Percentiles rank a stretch among this genome's conserved stretches.
Evolutionary conservation across 768 basidiomycete genomes (phyloP).

Genomic region (Mycena indigotica): DNA sequence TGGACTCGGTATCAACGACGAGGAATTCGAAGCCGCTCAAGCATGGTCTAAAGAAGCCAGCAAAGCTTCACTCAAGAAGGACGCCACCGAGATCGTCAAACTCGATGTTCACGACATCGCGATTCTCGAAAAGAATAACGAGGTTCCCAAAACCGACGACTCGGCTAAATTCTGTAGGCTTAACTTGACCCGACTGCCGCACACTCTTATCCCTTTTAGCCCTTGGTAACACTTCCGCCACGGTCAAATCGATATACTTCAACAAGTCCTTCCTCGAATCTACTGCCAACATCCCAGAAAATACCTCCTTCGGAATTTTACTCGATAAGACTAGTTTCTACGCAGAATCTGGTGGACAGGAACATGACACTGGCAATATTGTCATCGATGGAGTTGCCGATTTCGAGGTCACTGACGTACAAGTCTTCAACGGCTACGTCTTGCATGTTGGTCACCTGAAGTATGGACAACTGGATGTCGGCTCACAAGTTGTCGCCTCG

Average conservation of each 20-base stretch:
- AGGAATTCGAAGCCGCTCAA: slow-evolving; percentile 88
- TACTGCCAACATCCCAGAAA: slow-evolving; percentile 66
- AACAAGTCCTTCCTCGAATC: slow-evolving; percentile 73
- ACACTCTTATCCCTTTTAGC: slow-evolving; percentile 43
- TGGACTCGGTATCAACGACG: slow-evolving; percentile 79
- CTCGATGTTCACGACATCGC: slow-evolving; percentile 96
- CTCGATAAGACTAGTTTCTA: slow-evolving; percentile 96
- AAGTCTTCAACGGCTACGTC: slow-evolving; percentile 94
- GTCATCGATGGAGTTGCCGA: slow-evolving; percentile 89
- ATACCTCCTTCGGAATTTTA: slow-evolving; percentile 76
- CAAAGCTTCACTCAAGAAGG: slow-evolving; percentile 79
- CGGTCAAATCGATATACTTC: slow-evolving; percentile 83
- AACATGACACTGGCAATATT: slow-evolving; percentile 94
- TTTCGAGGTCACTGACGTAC: slow-evolving; percentile 92
- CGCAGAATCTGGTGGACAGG: slow-evolving; percentile 96
- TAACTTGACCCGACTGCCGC: not conserved
- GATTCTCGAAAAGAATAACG: slow-evolving; percentile 72
- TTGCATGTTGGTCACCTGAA: slow-evolving; percentile 89
- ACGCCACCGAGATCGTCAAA: slow-evolving; percentile 69
- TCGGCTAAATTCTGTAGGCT: slow-evolving; percentile 84
- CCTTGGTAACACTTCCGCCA: slow-evolving; percentile 74
- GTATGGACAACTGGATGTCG: slow-evolving; percentile 80
- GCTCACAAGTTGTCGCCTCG: slow-evolving; percentile 81
- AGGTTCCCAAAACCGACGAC: slow-evolving; percentile 91
- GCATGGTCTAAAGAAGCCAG: slow-evolving; percentile 88